Base-by-base conservation (phyloP, 805 yeast genomes). In the Saccharomyces jurei region DNA sequence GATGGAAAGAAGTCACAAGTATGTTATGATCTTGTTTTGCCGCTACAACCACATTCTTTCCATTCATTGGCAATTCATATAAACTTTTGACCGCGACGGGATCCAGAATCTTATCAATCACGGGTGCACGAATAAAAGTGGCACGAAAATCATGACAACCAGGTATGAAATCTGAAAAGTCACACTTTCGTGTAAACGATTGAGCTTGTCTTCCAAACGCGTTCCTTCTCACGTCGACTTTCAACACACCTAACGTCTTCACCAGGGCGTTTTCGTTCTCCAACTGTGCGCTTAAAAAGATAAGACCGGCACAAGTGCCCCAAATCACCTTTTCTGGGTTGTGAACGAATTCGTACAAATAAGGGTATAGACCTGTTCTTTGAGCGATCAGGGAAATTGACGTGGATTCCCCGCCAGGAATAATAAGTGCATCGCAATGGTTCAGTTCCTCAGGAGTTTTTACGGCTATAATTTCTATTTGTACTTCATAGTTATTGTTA, bases 241-340 rank as follows among this genome's bases (percentile, higher is more conserved):
- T 80, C 62, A 86, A 67, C 1, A 85, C 89, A 1, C 88, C 88
- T 46, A 86, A 70, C 3, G 81, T 65, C 54, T 77, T 71, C 60
- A 86, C 86, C 25, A 78, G 77, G 1, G 73, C 75, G 50, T 76
- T 76, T 25, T 82, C 84, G 61, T 81, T 77, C 21, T 75, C 71
- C 44, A 83, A 72, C 50, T 76, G 74, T 54, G 76, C 73, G 10
- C 89, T 77, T 29, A 87, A 71, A 58, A 86, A 74, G 53, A 86
- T 86, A 60, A 86, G 71, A 3, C 94, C 94, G 2, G 94, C 94
- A 68, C 94, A 86, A 1, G 94, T 87, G 0, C 94, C 94, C 94
- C 94, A 86, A 14, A 81, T 78, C 1, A 89, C 83, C 56, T 77
- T 79, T 26, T 72, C 70, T 8, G 77, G 71, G 47, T 75, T 74